Base-by-base conservation (phyloP, 441 rosid genomes). In the Populus tomentosa region DNA sequence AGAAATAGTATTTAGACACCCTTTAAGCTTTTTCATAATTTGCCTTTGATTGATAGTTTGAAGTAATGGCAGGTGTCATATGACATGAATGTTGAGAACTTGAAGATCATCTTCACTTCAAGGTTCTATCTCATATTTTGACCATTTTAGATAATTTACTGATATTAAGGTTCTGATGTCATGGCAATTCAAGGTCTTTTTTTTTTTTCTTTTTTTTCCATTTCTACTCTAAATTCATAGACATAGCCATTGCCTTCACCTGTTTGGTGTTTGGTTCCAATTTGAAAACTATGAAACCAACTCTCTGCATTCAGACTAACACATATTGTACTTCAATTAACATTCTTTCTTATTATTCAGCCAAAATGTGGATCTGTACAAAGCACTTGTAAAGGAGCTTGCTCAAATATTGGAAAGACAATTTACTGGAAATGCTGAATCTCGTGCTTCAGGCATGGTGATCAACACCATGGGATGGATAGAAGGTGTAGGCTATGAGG, bases 401-500 rank as follows among this genome's bases (percentile, higher is more conserved):
- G 85, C 97, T 42, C 89, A 88, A 83, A 82, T 86, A 73, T 73
- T 95, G 80, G 97, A 95, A 86, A 94, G 81, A 86, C 97, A 91
- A 80, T 90, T 89, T 84, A 46, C 82, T 10, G 89, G 87, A n/a
- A 89, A 87, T 85, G 87, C 87, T 76, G 97, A 92, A 82, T 89
- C 92, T 84, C 85, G 86, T 77, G 93, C 97, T 78, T 86, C 97
- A 14, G 97, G 98, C 75, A 90, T 91, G 95, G 97, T 95, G 86
- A 90, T 94, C 77, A 96, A 92, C 87, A 91, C 99, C 69, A 94
- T 94, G 95, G 97, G 98, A 73, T 95, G 97, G 98, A 91, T 96
- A 82, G 97, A 96, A 72, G 97, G 92, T 76, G 77, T 83, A 30
- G 99, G 97, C 73, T 94, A 94, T 71, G 95, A 92, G 95, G 97